Evolutionary conservation across 306 rosid genomes (phyloP).

Genomic region (Medicago lupulina): DNA sequence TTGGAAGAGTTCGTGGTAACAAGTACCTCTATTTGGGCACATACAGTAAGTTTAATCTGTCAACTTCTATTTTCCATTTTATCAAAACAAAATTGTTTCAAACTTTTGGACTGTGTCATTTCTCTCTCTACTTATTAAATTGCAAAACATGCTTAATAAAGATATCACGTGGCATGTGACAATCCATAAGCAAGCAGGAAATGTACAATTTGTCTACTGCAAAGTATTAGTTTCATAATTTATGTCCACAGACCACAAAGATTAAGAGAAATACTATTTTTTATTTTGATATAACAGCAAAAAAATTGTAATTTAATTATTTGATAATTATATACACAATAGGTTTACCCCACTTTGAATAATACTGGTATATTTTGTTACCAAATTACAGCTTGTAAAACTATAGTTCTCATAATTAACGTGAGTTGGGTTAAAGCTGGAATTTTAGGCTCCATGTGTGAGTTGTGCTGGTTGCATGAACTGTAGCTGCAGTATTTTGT

Average conservation of each 20-base stretch:
- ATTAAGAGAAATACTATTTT: too few relatives aligned
- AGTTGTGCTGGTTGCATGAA: conserved; percentile 47
- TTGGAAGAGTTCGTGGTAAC: conserved; percentile 92
- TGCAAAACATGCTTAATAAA: neutral
- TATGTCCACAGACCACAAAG: neutral
- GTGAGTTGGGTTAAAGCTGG: conserved; percentile 10
- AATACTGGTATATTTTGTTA: neutral
- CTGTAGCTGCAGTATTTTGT: conserved; percentile 35
- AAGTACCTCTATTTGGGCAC: conserved; percentile 93
- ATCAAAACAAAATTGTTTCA: neutral
- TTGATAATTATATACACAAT: too few relatives aligned
- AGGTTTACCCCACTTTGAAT: neutral
- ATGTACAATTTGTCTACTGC: conserved; percentile 27
- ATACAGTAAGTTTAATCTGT: conserved; percentile 58
- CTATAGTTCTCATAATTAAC: conserved; percentile 24
- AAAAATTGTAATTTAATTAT: too few relatives aligned
- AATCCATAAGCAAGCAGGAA: neutral
- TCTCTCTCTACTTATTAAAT: neutral
- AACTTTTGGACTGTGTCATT: neutral
- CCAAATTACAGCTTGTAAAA: conserved; percentile 19
- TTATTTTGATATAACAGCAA: too few relatives aligned
- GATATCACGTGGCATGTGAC: conserved; percentile 37
- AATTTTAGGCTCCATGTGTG: conserved; percentile 43
- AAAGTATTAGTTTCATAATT: conserved; percentile 11
- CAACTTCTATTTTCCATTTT: neutral